Conservation (phyloP, 129 eudicot genomes). For the Smallanthus sonchifolius region DNA sequence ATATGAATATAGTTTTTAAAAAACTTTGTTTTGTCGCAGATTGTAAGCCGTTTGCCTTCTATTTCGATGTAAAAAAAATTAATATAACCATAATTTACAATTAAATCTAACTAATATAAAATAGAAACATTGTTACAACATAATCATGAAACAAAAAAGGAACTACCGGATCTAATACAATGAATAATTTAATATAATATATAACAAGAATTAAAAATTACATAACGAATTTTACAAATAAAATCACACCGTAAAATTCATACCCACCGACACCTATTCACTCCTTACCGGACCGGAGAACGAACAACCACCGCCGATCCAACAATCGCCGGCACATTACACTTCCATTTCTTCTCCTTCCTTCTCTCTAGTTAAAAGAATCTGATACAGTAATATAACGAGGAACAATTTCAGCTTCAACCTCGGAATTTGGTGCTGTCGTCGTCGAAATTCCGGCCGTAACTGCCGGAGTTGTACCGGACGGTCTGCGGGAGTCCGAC, state of each 20-base stretch:
- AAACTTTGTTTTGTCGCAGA: too few species aligned
- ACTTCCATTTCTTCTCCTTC: background rate
- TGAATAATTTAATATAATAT: background rate
- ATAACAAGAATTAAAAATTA: background rate
- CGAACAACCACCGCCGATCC: background rate
- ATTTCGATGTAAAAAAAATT: too few species aligned
- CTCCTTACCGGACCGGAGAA: background rate
- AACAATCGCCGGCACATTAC: background rate
- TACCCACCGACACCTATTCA: background rate
- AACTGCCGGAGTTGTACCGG: conserved; percentile 35
- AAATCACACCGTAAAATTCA: background rate
- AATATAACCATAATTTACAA: background rate
- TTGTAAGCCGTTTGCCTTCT: too few species aligned
- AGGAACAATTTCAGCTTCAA: background rate
- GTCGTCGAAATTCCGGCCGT: conserved; percentile 39
- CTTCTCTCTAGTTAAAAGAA: background rate
- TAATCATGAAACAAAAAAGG: background rate
- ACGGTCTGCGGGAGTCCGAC: conserved; percentile 60
- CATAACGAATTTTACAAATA: background rate
- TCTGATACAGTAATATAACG: conserved; percentile 13
- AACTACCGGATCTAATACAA: background rate
- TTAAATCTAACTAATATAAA: background rate
- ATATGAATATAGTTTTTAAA: too few species aligned
- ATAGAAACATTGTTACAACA: background rate
- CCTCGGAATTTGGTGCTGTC: conserved; percentile 7